These are phyloP conservation scores for Cryptococcus sp. DNA, from an alignment of 1,284 basidiomycete genomes.

Conservation along the genomic window DNA sequence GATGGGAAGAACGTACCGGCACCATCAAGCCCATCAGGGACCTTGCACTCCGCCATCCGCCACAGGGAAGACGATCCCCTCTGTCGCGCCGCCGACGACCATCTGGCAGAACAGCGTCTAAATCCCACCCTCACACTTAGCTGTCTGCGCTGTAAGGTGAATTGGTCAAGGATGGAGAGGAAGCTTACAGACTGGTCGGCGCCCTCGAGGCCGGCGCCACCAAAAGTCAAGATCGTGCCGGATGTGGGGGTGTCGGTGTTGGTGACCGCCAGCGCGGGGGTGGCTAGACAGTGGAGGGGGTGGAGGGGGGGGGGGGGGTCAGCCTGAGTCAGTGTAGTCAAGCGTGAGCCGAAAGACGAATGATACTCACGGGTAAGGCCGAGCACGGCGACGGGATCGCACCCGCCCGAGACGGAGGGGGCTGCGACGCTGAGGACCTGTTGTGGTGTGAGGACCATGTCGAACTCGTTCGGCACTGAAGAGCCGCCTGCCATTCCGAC, in stretches of 20 bases:
- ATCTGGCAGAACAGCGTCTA: slow-evolving; percentile 70
- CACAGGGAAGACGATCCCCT: slow-evolving; percentile 61
- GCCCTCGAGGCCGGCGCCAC: slow-evolving; percentile 58
- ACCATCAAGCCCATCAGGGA: slow-evolving; percentile 22
- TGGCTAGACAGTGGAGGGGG: slow-evolving; percentile 53
- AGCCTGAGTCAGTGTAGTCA: background rate
- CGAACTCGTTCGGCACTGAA: slow-evolving; percentile 65
- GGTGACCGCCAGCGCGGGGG: slow-evolving; percentile 61
- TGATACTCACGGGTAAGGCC: slow-evolving; percentile 57
- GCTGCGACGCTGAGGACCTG: slow-evolving; percentile 72
- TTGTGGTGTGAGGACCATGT: slow-evolving; percentile 63
- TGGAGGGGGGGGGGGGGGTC: no score
- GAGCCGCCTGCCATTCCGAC: slow-evolving; percentile 48
- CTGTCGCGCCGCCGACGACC: slow-evolving; percentile 62
- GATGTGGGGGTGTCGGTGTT: slow-evolving; percentile 58
- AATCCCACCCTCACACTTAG: background rate
- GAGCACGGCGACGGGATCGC: slow-evolving; percentile 52
- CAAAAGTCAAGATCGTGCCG: slow-evolving; percentile 64
- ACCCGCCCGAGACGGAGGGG: slow-evolving; percentile 65
- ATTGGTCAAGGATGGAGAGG: background rate
- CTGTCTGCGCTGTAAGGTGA: background rate
- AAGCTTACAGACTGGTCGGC: slow-evolving; percentile 53
- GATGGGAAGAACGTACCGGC: slow-evolving; percentile 20
- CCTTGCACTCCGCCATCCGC: slow-evolving; percentile 14
- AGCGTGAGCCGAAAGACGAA: no score